Conservation (phyloP, 2,329 filamentous ascomycete species). For the Didymella glomerata region DNA sequence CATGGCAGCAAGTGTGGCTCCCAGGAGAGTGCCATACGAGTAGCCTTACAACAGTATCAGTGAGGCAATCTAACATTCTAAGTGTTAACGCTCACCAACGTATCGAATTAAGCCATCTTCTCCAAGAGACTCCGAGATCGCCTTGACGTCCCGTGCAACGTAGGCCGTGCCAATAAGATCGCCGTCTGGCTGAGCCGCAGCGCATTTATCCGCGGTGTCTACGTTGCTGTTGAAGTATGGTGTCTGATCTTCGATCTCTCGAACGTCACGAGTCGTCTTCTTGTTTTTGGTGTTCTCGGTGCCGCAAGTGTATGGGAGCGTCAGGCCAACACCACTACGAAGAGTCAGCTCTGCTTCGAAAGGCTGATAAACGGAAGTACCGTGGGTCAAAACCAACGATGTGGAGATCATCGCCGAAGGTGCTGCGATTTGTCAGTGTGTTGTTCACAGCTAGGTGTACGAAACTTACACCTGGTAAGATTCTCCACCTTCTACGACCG, state of each 20-base stretch:
- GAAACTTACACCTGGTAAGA: neutral
- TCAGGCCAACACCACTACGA: neutral
- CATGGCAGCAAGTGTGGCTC: neutral
- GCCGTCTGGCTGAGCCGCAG: neutral
- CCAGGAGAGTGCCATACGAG: neutral
- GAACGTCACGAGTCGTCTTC: too few relatives aligned
- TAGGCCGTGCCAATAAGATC: neutral
- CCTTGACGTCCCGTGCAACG: neutral
- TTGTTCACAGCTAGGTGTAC: too few relatives aligned
- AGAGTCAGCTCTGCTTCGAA: neutral
- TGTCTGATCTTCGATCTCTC: neutral
- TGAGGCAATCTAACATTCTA: too few relatives aligned
- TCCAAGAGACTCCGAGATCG: neutral
- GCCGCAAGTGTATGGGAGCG: neutral
- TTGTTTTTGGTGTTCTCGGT: too few relatives aligned
- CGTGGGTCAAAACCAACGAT: neutral
- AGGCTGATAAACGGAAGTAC: too few relatives aligned
- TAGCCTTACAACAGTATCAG: too few relatives aligned
- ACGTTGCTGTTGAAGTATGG: too few relatives aligned
- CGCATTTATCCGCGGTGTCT: too few relatives aligned
- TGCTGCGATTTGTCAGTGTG: neutral
- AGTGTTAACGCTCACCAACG: neutral
- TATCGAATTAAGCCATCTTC: constrained; percentile 1
- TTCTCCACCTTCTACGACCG: neutral
- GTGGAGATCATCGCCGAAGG: neutral